Evolutionary conservation across 805 yeast species (phyloP), one percentile per base, ranked within the genome.

Genomic region (Blastobotrys peoriensis): DNA sequence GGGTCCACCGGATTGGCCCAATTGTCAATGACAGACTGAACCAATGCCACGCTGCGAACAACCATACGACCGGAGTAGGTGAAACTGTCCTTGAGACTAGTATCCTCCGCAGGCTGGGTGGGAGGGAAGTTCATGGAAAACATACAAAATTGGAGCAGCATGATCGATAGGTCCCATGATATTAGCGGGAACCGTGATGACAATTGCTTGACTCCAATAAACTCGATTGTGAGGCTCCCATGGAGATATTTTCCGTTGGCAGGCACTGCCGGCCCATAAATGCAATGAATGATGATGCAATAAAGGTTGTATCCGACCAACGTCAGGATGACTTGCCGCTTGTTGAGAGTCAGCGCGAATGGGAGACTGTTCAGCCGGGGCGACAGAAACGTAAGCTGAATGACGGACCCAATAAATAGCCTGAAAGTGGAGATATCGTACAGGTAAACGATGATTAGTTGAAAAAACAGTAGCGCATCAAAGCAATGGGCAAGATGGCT

Each of bases 181-280:
- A 54, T 23, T 33, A 54, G 43, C 4, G 48, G 49, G 16, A 40
- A 3, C n/a, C 50, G 41, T 13, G 49, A 52, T 3, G 30, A 34
- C 33, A 52, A 38, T 3, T 47, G 51, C 18, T 42, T 34, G 4
- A 40, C 49, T 3, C 57, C 57, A 9, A 54, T 46, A 35, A 54
- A 52, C 39, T 54, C 57, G 8, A 54, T 50, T 4, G 55, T 52
- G 18, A 52, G 45, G 3, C 57, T 48, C 18, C 57, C 57, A 40
- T 54, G 57, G 27, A 52, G 44, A 35, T 45, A 46, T 13, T 33
- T 19, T 41, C 50, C 53, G 2, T 41, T 23, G 16, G 27, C 16
- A 3, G 55, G 51, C 21, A 23, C 28, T 15, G 52, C 51, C 16
- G 48, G 47, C 8, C 35, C 42, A 10, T 39, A 18, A 17, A 48